Base-by-base conservation (phyloP, 371 early-diverging fungal genomes). In the Apophysomyces trapeziformis region DNA sequence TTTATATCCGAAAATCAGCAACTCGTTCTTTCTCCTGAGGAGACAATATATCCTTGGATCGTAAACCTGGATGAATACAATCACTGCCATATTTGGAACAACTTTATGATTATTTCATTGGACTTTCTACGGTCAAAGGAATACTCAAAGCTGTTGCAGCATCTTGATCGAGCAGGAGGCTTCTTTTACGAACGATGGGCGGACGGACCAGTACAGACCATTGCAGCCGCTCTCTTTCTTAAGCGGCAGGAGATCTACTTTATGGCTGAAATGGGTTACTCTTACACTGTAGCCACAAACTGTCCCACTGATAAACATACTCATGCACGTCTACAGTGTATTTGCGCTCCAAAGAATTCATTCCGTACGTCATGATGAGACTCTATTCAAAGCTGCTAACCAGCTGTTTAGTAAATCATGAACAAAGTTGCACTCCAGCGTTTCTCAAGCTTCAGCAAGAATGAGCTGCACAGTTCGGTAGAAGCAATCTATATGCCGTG, bases 101-200 rank as follows among this genome's bases (percentile, higher is more conserved):
- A 76, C 46, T 80, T 71, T 32, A 67, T 73, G 71, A 73, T 81
- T 26, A 61, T 66, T 7, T 76, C 76, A 0, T 61, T 78, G 11
- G 61, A 67, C 4, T 81, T 76, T 56, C 32, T 78, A 39, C 66
- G 73, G 61, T 74, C 77, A 4, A 59, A 85, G 16, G 84, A 82
- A 13, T 97, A 97, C 72, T 76, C 71, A 47, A 77, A 83, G 21
- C 94, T 88, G 67, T 96, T 98, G 67, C 75, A 91, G 18, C 82
- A 80, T 54, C 75, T 98, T 39, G 98, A 98, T 71, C 63, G 71
- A 37, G 66, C 85, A 5, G 95, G 95, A 4, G 96, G 91, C 0
- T 98, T 98, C 73, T 97, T 92, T 71, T 96, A 97, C 76, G 97
- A 98, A 69, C 83, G 94, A 73, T 85, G 78, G 83, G 67, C 76